Evolutionary conservation across 306 rosid genomes (phyloP), one percentile per base, ranked within the genome.

Genomic region (Sophora flavescens): DNA sequence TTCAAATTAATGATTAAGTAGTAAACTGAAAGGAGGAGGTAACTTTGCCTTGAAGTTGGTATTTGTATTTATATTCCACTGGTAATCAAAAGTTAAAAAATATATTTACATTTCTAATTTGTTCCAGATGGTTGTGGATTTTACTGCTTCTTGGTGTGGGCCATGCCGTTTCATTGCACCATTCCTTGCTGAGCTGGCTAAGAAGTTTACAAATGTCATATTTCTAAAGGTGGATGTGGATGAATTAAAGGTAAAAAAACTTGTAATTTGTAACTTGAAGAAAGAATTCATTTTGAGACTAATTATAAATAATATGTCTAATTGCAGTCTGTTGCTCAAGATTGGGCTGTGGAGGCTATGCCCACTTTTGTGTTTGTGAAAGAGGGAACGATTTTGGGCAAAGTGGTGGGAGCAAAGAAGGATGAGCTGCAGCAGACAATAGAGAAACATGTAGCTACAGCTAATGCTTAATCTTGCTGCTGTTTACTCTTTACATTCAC

Each of bases 261-360:
- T 45, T 5, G 10, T 3, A 68, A 63, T 26, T 70, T 52, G 38
- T 22, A 22, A 22, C 1, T 22, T 22, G 22, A 22, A 22, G 22
- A 33, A 17, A 42, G 13, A 56, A 42, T 0, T 39, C 1, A 70
- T 18, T 69, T 5, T 8, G 69, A 45, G 41, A 6, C 36, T 76
- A 80, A 75, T 41, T 1, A 63, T 10, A 10, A 61, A 15, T 15
- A 39, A 47, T 53, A 57, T 56, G 26, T 53, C 62, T 68, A 13
- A 45, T 35, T 87, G 88, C 86, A 95, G 99, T 15, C 84, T 33
- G 93, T 92, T 44, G 93, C 98, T 70, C 83, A 83, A 62, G 99
- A 96, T 75, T 92, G 96, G 97, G 97, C 96, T n/a, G 86, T 92
- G 79, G 97, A 96, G 82, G 93, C 97, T 77, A 92, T 96, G 99